Evolutionary conservation across 352 stramenopile species (phyloP).

Genomic region (Hyaloperonospora brassicae): DNA sequence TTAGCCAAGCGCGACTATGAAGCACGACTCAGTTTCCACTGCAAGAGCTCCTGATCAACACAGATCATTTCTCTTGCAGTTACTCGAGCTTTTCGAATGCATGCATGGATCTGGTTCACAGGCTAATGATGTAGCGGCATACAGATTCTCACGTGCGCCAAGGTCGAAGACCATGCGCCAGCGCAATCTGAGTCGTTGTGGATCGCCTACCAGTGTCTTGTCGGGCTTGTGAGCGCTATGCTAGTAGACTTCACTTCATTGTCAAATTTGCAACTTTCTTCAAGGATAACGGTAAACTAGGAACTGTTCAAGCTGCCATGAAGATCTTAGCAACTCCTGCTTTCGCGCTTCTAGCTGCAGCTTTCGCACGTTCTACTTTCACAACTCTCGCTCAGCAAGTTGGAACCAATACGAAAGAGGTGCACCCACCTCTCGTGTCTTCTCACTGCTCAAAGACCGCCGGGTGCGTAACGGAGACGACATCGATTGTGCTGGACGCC

Average conservation of each 20-base stretch:
- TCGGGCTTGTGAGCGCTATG: too few species aligned
- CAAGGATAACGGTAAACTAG: background rate
- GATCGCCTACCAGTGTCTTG: too few species aligned
- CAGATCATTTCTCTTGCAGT: too few species aligned
- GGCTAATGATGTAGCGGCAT: too few species aligned
- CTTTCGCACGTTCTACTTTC: conserved; percentile 11
- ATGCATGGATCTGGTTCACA: too few species aligned
- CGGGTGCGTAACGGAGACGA: conserved; percentile 37
- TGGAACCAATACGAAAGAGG: conserved; percentile 37
- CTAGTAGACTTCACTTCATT: conserved; percentile 8
- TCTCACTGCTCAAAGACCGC: conserved; percentile 33
- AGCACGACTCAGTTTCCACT: too few species aligned
- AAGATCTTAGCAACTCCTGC: conserved; percentile 18
- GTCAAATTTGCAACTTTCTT: conserved; percentile 17
- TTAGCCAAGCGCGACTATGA: too few species aligned
- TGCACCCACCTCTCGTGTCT: conserved; percentile 42
- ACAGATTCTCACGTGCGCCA: too few species aligned
- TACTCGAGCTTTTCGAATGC: too few species aligned
- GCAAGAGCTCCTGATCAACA: too few species aligned
- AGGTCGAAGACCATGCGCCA: too few species aligned
- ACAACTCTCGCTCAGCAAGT: conserved; percentile 32
- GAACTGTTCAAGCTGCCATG: background rate
- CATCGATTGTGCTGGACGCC: conserved; percentile 58
- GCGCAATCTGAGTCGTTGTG: too few species aligned
- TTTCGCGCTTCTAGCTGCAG: conserved; percentile 13